Conservation (phyloP, 2,329 filamentous ascomycete species). For the Thelonectria olida region DNA sequence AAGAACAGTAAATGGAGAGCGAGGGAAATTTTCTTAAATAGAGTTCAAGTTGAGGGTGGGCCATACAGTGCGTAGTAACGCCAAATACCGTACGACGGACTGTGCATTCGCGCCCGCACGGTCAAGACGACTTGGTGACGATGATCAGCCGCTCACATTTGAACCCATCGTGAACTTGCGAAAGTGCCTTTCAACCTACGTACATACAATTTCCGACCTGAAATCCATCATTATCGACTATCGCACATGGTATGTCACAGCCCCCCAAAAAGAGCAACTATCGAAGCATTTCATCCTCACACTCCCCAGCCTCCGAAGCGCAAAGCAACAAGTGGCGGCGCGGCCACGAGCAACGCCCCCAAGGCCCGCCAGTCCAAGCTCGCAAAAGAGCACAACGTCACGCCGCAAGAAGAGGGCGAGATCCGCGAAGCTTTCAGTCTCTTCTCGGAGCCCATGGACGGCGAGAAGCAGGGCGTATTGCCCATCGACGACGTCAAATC, state of each 20-base stretch:
- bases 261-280: neutral
- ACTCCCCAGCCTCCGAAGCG: conserved; percentile 61
- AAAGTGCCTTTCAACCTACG: no score
- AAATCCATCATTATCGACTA: no score
- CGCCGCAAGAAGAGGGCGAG: conserved; percentile 84
- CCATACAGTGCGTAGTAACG: conserved; percentile 24
- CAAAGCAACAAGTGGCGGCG: conserved; percentile 48
- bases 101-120: conserved; percentile 12
- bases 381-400: conserved; percentile 90
- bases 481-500: conserved; percentile 74
- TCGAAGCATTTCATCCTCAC: neutral
- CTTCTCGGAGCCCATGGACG: conserved; percentile 76
- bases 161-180: no score
- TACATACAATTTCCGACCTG: no score
- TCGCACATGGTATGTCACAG: conserved; percentile 16
- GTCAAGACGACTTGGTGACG: no score
- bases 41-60: conserved; percentile 5
- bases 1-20: neutral
- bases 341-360: conserved; percentile 39
- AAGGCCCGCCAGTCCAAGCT: conserved; percentile 80
- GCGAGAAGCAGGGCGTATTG: conserved; percentile 78
- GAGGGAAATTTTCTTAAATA: conserved; percentile 25
- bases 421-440: conserved; percentile 90
- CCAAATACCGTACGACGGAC: neutral
- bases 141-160: no score